Percentiles rank a stretch among this genome's conserved stretches.
Evolutionary conservation across 2,329 filamentous ascomycete species (phyloP).

Genomic region (Aspergillus pseudoviridinutans): DNA sequence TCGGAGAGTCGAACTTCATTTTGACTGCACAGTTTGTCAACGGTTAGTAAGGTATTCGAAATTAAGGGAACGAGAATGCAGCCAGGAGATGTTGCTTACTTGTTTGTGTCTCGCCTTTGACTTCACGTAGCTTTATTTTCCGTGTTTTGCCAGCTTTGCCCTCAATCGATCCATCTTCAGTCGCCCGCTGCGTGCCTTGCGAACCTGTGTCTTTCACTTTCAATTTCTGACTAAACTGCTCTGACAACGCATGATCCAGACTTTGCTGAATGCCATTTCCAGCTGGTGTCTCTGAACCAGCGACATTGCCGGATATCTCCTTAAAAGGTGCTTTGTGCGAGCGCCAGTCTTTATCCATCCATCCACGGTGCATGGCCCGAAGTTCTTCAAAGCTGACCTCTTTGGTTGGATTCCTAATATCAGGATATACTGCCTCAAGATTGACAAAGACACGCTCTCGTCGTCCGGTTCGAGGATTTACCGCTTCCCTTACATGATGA

Average conservation of each 20-base stretch:
- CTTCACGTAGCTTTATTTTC: constrained; percentile 77
- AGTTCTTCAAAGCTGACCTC: constrained; percentile 93
- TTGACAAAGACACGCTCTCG: constrained; percentile 85
- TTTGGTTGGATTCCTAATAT: constrained; percentile 62
- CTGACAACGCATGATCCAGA: constrained; percentile 23
- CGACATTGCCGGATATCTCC: constrained; percentile 44
- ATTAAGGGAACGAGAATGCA: too few species aligned
- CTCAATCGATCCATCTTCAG: constrained; percentile 22
- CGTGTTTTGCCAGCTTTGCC: constrained; percentile 47
- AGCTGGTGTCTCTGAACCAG: constrained; percentile 15
- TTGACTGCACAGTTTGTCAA: constrained; percentile 61
- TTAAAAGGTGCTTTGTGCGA: constrained; percentile 51
- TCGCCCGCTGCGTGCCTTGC: constrained; percentile 11
- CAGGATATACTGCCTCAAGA: constrained; percentile 79
- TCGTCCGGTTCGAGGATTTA: constrained; percentile 78
- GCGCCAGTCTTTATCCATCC: constrained; percentile 54
- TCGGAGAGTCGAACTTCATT: constrained; percentile 86
- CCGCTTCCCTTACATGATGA: constrained; percentile 72
- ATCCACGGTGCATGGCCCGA: constrained; percentile 71
- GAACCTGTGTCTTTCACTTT: constrained; percentile 20
- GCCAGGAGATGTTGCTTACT: constrained; percentile 53
- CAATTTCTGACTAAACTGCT: constrained; percentile 30
- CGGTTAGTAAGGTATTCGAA: background rate
- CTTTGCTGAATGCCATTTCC: constrained; percentile 16
- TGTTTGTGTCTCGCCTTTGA: constrained; percentile 84